Conservation (phyloP, 345 rosid species). For the Mallotus nudiflorus region DNA sequence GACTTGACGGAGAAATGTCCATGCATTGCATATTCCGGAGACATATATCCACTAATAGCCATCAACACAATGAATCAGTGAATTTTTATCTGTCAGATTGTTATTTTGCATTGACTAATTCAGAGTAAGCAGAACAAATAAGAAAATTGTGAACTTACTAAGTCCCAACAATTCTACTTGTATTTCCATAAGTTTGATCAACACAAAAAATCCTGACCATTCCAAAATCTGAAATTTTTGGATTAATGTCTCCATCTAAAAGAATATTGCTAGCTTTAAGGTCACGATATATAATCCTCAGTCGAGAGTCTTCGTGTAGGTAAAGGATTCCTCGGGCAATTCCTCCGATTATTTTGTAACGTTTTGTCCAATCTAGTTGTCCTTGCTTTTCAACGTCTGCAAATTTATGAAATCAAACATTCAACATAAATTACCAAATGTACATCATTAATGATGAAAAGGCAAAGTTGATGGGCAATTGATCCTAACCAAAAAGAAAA, state of each 20-base stretch:
- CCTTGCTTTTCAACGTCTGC: constrained; percentile 16
- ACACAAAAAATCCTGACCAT: constrained; percentile 29
- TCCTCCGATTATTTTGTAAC: constrained; percentile 25
- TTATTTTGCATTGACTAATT: too few species aligned
- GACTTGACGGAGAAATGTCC: constrained; percentile 23
- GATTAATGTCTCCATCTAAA: constrained; percentile 25
- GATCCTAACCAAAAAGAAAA: constrained; percentile 34
- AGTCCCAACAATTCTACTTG: constrained; percentile 27
- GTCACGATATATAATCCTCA: constrained; percentile 27
- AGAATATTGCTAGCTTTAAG: constrained; percentile 28
- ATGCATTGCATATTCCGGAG: constrained; percentile 25
- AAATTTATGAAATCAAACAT: neutral
- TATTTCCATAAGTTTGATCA: constrained; percentile 23
- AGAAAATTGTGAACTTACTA: constrained; percentile 15
- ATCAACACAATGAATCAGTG: neutral
- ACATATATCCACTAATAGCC: constrained; percentile 6
- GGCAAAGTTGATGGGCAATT: neutral
- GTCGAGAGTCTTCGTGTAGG: constrained; percentile 29
- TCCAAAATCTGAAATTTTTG: constrained; percentile 31
- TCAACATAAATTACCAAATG: neutral
- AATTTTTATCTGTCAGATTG: too few species aligned
- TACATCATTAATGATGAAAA: neutral
- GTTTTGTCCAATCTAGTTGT: constrained; percentile 19
- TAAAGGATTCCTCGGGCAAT: constrained; percentile 31
- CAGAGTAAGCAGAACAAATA: neutral